Percentiles rank a stretch among this genome's conserved stretches.
These are phyloP conservation scores for Luzula sylvatica DNA, from an alignment of 176 grass and related monocot genomes.

Conservation along the genomic window DNA sequence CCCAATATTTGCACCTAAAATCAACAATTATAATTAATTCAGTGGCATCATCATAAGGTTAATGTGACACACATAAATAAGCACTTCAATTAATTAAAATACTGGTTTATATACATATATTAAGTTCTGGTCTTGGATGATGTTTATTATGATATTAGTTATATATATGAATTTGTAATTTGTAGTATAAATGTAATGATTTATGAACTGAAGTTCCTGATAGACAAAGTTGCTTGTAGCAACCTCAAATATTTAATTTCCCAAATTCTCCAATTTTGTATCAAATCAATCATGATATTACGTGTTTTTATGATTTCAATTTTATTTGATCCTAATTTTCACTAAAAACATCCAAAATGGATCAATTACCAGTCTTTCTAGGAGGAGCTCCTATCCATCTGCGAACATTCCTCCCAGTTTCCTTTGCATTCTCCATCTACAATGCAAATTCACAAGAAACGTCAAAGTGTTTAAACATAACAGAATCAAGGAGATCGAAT, in stretches of 20 bases:
- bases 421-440: conserved; percentile 61
- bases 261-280: not conserved
- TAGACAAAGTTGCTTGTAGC: not conserved
- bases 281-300: not conserved
- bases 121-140: too few relatives aligned
- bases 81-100: too few relatives aligned
- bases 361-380: conserved; percentile 6
- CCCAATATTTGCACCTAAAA: too few relatives aligned
- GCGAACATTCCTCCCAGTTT: conserved; percentile 38
- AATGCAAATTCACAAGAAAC: not conserved
- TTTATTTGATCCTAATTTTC: not conserved
- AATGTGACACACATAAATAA: too few relatives aligned
- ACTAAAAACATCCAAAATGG: not conserved
- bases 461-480: not conserved
- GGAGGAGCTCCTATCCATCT: conserved; percentile 63
- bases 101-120: too few relatives aligned
- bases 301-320: not conserved
- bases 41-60: too few relatives aligned
- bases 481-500: not conserved
- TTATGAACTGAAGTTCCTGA: not conserved
- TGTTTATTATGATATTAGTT: too few relatives aligned
- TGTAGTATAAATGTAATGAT: too few relatives aligned
- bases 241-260: not conserved
- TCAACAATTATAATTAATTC: too few relatives aligned
- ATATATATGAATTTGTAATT: too few relatives aligned